These are phyloP conservation scores for Asterochloris sp. DNA, from an alignment of 139 green algal genomes.

Conservation along the genomic window DNA sequence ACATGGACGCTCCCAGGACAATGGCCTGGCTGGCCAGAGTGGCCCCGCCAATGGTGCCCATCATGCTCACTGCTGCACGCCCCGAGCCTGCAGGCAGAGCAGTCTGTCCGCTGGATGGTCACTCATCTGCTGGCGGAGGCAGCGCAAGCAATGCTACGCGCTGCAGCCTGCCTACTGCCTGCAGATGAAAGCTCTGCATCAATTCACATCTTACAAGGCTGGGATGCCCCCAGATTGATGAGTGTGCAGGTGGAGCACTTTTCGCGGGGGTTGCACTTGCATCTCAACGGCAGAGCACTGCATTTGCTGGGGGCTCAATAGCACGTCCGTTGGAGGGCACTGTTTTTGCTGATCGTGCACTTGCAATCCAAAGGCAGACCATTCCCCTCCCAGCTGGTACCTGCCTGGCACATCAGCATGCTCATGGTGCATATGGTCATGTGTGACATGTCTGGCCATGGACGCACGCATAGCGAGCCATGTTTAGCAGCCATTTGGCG, in stretches of 20 bases:
- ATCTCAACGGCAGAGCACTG: background rate
- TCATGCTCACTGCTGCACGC: constrained; percentile 37
- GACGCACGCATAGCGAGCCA: too few relatives aligned
- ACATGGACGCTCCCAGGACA: constrained; percentile 60
- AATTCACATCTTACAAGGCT: background rate
- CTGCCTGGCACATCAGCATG: too few relatives aligned
- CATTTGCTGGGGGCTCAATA: too few relatives aligned
- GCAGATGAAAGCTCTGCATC: background rate
- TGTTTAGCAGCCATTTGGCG: too few relatives aligned
- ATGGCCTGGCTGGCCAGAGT: constrained; percentile 55
- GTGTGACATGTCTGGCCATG: too few relatives aligned
- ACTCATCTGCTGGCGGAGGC: background rate
- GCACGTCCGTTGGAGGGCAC: too few relatives aligned
- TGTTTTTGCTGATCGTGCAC: too few relatives aligned
- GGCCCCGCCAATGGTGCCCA: constrained; percentile 45
- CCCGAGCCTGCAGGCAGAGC: constrained; percentile 22
- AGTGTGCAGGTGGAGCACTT: background rate
- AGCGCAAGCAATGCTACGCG: background rate
- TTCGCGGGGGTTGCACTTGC: background rate
- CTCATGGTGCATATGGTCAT: too few relatives aligned
- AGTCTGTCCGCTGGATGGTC: background rate
- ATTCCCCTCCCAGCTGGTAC: too few relatives aligned
- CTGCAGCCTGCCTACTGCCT: background rate
- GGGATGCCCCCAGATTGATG: background rate
- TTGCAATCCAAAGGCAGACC: too few relatives aligned